Evolutionary conservation across 129 eudicot genomes (phyloP), one percentile per base, ranked within the genome.

Genomic region (Artemisia tridentata): DNA sequence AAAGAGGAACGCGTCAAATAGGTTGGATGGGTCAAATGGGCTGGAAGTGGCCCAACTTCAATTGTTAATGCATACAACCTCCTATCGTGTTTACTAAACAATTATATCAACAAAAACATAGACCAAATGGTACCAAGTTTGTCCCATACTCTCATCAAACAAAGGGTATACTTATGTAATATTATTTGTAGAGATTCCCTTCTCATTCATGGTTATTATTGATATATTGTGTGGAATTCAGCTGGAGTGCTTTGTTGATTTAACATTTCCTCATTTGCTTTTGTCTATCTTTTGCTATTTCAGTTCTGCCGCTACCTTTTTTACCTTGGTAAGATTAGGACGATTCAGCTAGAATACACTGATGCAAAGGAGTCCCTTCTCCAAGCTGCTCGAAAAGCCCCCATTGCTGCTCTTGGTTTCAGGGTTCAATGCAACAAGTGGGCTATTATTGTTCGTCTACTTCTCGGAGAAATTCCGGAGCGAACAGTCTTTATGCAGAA

Each of bases 311-410:
- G 98, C 14, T 89, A 93, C 79, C 88, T 90, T 48, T 93, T 87
- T 72, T 93, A 93, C 83, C 91, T 93, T 20, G 98, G 98, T 43
- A 93, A 93, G 81, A 93, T 93, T 45, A 86, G 90, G 82, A 93
- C 98, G n/a, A 93, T 93, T 65, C 97, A 93, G 81, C 65, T 93
- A 68, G 97, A 93, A 72, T 93, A 93, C 73, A 93, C 98, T 20
- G 98, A 93, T 84, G 98, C 98, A 29, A 93, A 93, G 61, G 98
- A 93, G 69, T 87, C 96, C 60, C 97, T 93, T 60, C 92, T 89
- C 48, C 98, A 93, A 84, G 98, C 98, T 80, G 96, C 98, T 48
- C 80, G 97, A 73, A 93, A 93, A 80, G 98, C 98, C 43, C 98
- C 98, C 23, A 75, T 84, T 55, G 95, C 97, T 4, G 97, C 98